Evolutionary conservation across 2,329 filamentous ascomycete species (phyloP), one percentile per base, ranked within the genome.

Genomic region (Fusarium pseudonygamai): DNA sequence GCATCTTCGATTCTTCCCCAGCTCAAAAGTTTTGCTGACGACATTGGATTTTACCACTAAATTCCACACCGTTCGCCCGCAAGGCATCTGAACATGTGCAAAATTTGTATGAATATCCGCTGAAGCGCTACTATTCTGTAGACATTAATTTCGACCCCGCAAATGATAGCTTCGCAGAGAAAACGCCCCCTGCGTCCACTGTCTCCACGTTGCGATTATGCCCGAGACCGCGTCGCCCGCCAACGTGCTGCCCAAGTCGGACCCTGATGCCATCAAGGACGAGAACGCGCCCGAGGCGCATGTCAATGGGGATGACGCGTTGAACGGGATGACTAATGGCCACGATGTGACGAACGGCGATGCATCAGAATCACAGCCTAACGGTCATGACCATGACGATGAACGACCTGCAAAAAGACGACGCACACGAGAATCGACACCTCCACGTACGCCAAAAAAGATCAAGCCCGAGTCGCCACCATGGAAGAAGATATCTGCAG

Each of bases 401-500:
- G 87, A 85, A 67, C 86, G 85, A 60, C 89, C 90, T 32, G 82
- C 85, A 22, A 95, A 95, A 82, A 90, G 92, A 79, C 91, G 90
- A 71, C 90, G 90, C 80, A 86, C 89, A 36, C 85, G 84, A 71
- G 85, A 87, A 15, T 79, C 80, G 71, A 87, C 84, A 30, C 84
- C 85, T 39, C 84, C 85, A 32, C 79, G 81, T 66, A 65, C 77
- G 18, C 60, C 68, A 13, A 75, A 67, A 85, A 91, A 83, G 67
- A 68, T 72, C 1, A 84, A 84, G 62, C 84, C 85, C 60, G 87
- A 88, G 68, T 98, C 96, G 72, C 96, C 96, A 74, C 96, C 96
- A 28, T 99, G 96, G 96, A 98, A 96, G 85, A 93, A 91, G 78
- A 89, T 93, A 71, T 89, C 89, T 67, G 94, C 93, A 45, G 93